Evolutionary conservation across 129 eudicot genomes (phyloP), one percentile per base, ranked within the genome.

Genomic region (Tanacetum coccineum): DNA sequence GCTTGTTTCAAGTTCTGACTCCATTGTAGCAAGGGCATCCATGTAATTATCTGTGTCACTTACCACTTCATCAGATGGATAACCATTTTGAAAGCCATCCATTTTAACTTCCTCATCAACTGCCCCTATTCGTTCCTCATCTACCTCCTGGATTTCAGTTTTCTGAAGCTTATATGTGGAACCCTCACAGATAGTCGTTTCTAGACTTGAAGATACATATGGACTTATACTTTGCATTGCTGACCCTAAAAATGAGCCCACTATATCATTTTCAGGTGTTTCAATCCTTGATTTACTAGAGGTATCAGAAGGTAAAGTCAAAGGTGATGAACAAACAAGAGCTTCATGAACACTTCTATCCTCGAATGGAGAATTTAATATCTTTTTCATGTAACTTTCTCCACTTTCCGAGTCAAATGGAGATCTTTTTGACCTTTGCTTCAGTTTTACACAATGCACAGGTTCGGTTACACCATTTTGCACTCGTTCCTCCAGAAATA

Each of bases 401-500:
- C 62, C 62, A 57, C 40, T 57, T 57, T 57, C 62, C 3, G 75
- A 72, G 73, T 66, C 80, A 45, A 87, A 79, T 32, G 87, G 82
- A 73, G 76, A 86, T 72, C 83, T 88, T 66, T 79, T 83, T 53
- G 82, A 80, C 81, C 86, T 82, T 82, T 82, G 84, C 81, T 87
- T 93, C 76, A 86, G 78, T 76, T 84, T 93, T 56, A 86, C 96
- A 49, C 84, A 87, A 62, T 76, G 86, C 66, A 84, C 84, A 74
- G 92, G 81, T 55, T 76, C 88, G 77, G 58, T 79, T 64, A 67
- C 67, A 48, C 83, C 84, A 75, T 62, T 84, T 67, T 86, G 85
- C 79, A 86, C 76, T 44, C 88, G 89, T 79, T 93, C 99, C 81
- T 88, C 96, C 86, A 89, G 73, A 57, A 93, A 80, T 65, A 93